Conservation (phyloP, 345 rosid genomes). For the Citrus sinensis region DNA sequence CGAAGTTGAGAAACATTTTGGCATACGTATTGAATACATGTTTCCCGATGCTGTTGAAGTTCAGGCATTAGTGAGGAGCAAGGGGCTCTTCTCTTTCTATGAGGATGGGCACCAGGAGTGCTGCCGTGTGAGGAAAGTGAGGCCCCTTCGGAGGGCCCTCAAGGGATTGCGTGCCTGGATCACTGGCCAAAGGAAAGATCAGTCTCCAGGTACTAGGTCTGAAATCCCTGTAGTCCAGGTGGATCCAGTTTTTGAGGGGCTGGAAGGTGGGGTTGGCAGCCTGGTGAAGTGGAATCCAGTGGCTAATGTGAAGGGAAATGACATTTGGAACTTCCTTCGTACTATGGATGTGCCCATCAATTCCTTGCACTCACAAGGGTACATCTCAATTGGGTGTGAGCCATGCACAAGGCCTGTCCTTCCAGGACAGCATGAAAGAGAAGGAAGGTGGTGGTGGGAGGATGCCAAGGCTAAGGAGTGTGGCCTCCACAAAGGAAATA, state of each 20-base stretch:
- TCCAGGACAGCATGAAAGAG: constrained; percentile 98
- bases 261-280: constrained; percentile 86
- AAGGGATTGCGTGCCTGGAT: constrained; percentile 95
- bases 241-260: constrained; percentile 86
- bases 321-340: constrained; percentile 80
- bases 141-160: constrained; percentile 85
- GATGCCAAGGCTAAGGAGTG: constrained; percentile 97
- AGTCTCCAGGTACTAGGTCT: constrained; percentile 86
- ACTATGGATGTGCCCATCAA: constrained; percentile 90
- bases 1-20: constrained; percentile 71
- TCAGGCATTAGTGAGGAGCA: constrained; percentile 83
- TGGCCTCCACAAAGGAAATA: constrained; percentile 87
- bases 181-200: constrained; percentile 96
- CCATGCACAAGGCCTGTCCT: constrained; percentile 94
- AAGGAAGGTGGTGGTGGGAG: constrained; percentile 99
- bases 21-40: constrained; percentile 83
- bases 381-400: constrained; percentile 93
- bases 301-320: constrained; percentile 70
- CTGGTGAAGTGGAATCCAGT: constrained; percentile 96
- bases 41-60: constrained; percentile 96
- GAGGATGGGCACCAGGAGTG: constrained; percentile 98
- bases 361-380: constrained; percentile 69
- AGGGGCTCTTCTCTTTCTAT: constrained; percentile 88
- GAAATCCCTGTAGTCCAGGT: constrained; percentile 87
- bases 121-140: constrained; percentile 96